Conservation (phyloP, 768 basidiomycete species). For the Leccinum subgranulosum region DNA sequence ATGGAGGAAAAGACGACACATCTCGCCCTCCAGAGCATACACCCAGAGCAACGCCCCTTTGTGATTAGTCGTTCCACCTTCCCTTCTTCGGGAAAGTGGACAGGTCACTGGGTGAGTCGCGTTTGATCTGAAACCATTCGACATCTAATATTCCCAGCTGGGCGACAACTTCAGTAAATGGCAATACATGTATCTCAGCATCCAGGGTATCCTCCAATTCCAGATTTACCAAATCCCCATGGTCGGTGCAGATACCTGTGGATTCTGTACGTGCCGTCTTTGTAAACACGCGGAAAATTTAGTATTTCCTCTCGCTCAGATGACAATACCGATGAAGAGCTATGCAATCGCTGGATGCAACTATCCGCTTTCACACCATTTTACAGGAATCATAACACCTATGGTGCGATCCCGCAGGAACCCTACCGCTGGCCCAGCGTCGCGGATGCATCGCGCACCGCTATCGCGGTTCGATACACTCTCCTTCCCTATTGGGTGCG, state of each 20-base stretch:
- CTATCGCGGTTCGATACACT: conserved; percentile 62
- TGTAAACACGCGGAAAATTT: background rate
- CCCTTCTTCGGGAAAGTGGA: conserved; percentile 62
- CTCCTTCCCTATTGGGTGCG: conserved; percentile 75
- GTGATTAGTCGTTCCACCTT: conserved; percentile 66
- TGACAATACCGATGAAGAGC: conserved; percentile 71
- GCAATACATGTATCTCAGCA: conserved; percentile 63
- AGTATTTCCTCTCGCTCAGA: conserved; percentile 8
- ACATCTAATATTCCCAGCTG: conserved; percentile 39
- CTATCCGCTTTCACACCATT: conserved; percentile 75
- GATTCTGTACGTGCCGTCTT: conserved; percentile 19
- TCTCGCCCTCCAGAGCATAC: conserved; percentile 48
- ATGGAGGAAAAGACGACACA: conserved; percentile 69
- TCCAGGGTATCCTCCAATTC: conserved; percentile 79
- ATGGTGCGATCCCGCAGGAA: conserved; percentile 67
- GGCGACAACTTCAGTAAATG: conserved; percentile 75
- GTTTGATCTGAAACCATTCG: background rate
- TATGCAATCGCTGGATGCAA: conserved; percentile 84
- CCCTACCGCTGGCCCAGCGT: conserved; percentile 78
- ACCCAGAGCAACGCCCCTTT: conserved; percentile 62
- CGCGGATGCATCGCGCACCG: conserved; percentile 66
- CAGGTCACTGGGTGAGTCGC: conserved; percentile 58
- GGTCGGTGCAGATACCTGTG: conserved; percentile 68
- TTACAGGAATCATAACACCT: conserved; percentile 70
- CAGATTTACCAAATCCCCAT: conserved; percentile 79